Base-by-base conservation (phyloP, 371 early-diverging fungal species). In the Lichtheimia ornata region DNA sequence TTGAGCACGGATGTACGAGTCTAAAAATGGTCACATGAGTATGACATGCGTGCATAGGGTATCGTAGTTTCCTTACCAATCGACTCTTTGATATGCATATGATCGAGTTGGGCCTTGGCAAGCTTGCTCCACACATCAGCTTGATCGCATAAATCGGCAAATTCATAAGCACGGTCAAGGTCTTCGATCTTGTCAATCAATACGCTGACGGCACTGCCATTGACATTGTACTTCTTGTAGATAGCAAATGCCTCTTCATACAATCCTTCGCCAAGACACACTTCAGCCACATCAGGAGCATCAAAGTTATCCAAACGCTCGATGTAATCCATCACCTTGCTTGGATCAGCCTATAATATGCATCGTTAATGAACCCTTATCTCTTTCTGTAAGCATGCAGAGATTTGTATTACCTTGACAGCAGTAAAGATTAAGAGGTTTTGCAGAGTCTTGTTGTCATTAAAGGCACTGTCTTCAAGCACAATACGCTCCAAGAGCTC, bases 381-480 rank as follows among this genome's bases (percentile, higher is more conserved):
- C 50, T 27, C 15, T 13, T n/a, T n/a, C 35, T 18, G 5, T 14
- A 24, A 4, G 12, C 56, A 17, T 42, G 1, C 15, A 50, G n/a
- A 35, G 9, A 22, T 2, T 45, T 27, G 12, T 11, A 20, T 67
- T 61, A 75, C 75, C 81, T 97, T 96, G 71, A 97, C 91, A 12
- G 98, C 98, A n/a, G 99, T 98, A 62, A 97, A 81, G 62, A 98
- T 95, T 63, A 98, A 83, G 64, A 98, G 84, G 73, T 98, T 98
- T 82, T 98, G 98, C 51, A 98, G 82, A 56, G 94, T 97, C 70
- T 91, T 87, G 85, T 98, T 95, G 73, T 97, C 96, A 66, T 87
- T 91, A 69, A 99, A 99, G 6, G 93, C 87, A 22, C 94, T 87
- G 56, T 82, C 84, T 69, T 96, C 97, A 52, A 97, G 79, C 1